Evolutionary conservation across 257 asterid genomes (phyloP), one percentile per base, ranked within the genome.

Genomic region (Salvia hispanica): DNA sequence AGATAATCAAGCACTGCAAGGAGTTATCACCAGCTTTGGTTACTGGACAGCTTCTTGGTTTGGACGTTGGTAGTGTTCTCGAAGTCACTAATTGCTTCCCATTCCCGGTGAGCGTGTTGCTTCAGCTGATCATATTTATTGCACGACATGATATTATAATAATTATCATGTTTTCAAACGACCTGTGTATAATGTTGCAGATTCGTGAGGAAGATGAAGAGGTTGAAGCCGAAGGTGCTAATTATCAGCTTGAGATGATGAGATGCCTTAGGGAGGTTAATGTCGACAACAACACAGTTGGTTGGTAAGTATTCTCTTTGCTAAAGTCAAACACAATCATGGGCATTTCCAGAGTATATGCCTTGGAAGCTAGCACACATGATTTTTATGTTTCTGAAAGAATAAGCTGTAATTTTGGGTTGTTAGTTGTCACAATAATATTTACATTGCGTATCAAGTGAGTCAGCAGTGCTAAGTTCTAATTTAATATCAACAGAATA

Each of bases 191-290:
- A 7, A 21, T 65, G 44, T 43, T 54, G n/a, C 74, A 92, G 98
- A 81, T 85, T 56, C 89, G 97, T 7, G 99, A 90, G 79, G 99
- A 93, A 72, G 99, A 93, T 72, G 99, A 93, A 75, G 99, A 93
- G 88, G 72, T 88, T 51, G 99, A 93, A 80, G 92, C 96, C 1
- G 99, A 93, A 62, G 98, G 99, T 74, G 96, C 97, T 62, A 93
- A 88, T 80, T 93, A 93, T 78, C 99, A 93, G 81, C 96, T 93
- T 64, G 99, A 93, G 70, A 86, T 93, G 99, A 93, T 93, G 99
- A 84, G 99, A 76, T 93, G 99, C 85, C 72, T 93, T 69, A 79
- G 99, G 72, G 99, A 93, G 82, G 99, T 93, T 80, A 93, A 93
- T 78, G 98, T 93, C 25, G 98, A 93, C 84, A 93, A 93, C 80